Conservation (phyloP, 208 protist species). For the Wallacemonas rigidus region DNA sequence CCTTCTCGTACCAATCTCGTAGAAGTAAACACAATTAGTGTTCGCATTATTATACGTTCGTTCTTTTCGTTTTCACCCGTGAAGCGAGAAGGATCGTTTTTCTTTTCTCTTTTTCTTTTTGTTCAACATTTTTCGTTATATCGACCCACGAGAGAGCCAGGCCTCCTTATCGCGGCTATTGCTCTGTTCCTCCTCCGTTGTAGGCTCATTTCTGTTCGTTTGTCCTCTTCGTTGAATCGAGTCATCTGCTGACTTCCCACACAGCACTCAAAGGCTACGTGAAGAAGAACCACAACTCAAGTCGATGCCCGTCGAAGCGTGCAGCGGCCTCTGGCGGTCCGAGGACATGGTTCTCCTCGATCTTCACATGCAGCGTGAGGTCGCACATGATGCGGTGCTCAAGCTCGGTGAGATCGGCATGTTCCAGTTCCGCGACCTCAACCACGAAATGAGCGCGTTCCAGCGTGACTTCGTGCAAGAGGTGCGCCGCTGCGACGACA, state of each 20-base stretch:
- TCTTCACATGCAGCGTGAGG: constrained; percentile 97
- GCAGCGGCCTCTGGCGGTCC: constrained; percentile 94
- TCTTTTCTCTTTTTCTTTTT: constrained; percentile 11
- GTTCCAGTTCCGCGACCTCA: constrained; percentile 97
- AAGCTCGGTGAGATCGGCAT: constrained; percentile 95
- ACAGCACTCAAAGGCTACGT: no score
- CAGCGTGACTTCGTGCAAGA: constrained; percentile 97
- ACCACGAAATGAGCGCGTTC: constrained; percentile 94
- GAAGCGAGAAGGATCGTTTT: background rate
- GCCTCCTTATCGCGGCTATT: no score
- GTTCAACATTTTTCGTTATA: constrained; percentile 15
- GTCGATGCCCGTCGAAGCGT: constrained; percentile 74
- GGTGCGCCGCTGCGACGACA: constrained; percentile 97
- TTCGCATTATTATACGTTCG: background rate
- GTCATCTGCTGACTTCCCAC: no score
- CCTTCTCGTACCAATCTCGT: no score
- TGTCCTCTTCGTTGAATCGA: no score
- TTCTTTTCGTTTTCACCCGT: constrained; percentile 9
- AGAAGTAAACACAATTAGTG: no score
- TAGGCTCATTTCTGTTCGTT: no score
- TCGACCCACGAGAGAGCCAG: background rate
- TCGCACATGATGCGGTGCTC: constrained; percentile 95
- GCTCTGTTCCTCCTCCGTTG: no score
- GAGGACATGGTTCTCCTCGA: constrained; percentile 97
- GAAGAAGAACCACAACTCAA: background rate